phyloP scores from a whole-genome alignment of 768 basidiomycete genomes.

The Coprinellus aureogranulatus region DNA sequence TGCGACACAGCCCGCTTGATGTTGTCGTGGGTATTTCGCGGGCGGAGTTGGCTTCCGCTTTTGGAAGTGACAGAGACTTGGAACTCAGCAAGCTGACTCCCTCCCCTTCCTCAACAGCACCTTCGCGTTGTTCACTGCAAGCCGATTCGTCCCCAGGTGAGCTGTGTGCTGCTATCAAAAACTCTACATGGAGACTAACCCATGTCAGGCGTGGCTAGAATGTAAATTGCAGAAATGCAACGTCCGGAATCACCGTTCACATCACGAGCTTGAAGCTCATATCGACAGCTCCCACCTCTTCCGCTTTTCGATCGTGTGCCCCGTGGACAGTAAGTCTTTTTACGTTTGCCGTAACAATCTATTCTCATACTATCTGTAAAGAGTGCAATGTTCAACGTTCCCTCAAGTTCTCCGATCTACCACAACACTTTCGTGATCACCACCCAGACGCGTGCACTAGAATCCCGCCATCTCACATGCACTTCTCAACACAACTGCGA shows the following conservation, averaged over 20 bases:
- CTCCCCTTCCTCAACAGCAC: constrained; percentile 2
- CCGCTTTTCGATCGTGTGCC: constrained; percentile 22
- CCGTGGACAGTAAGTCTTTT: constrained; percentile 20
- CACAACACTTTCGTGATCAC: not conserved
- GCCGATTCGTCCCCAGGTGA: not conserved
- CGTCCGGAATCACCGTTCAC: constrained; percentile 14
- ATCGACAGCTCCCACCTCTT: constrained; percentile 25
- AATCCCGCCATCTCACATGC: not conserved
- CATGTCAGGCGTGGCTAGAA: constrained; percentile 2
- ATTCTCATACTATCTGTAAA: constrained; percentile 1
- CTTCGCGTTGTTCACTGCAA: not conserved
- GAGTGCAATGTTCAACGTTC: not conserved
- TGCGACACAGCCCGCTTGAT: too few species aligned
- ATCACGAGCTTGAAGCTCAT: constrained; percentile 19
- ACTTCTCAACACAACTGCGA: not conserved
- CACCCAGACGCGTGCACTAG: constrained; percentile 6
- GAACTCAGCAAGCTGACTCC: not conserved
- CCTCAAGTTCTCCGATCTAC: constrained; percentile 1
- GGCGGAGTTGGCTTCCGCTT: not conserved
- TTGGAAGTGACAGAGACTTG: not conserved
- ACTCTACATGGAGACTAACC: not conserved
- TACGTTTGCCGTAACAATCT: not conserved
- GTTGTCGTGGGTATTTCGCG: constrained; percentile 1
- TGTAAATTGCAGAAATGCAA: constrained; percentile 24
- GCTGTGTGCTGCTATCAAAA: not conserved